Conservation (phyloP, 257 asterid species). For the Nicotiana otophora region DNA sequence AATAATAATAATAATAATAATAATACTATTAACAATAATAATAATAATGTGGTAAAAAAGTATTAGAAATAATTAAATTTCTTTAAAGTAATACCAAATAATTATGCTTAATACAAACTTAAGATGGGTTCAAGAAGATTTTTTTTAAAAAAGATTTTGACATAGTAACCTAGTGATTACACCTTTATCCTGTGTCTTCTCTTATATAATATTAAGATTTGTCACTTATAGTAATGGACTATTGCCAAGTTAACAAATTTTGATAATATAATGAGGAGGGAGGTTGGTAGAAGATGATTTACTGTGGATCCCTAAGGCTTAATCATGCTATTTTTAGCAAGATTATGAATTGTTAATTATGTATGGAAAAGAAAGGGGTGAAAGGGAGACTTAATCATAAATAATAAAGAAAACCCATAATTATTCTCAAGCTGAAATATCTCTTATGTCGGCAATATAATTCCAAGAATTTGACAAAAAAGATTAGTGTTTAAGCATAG, state of each 20-base stretch:
- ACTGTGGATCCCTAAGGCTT: conserved; percentile 20
- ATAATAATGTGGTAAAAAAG: too few species aligned
- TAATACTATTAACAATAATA: too few species aligned
- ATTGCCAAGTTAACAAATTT: not conserved
- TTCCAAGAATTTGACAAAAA: not conserved
- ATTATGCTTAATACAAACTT: too few species aligned
- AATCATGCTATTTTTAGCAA: conserved; percentile 28
- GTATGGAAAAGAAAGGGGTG: conserved; percentile 5
- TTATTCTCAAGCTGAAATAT: not conserved
- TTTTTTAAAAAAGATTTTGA: too few species aligned
- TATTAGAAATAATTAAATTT: too few species aligned
- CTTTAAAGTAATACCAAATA: too few species aligned
- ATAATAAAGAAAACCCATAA: conserved; percentile 23
- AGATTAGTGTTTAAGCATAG: not conserved
- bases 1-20: too few species aligned
- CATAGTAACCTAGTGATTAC: too few species aligned
- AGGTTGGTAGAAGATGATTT: conserved; percentile 6
- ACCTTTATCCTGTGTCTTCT: too few species aligned
- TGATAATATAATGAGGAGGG: not conserved
- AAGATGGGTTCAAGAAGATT: too few species aligned
- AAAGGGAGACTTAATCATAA: conserved; percentile 24
- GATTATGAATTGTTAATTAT: conserved; percentile 15
- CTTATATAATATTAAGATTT: not conserved
- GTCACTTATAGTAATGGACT: not conserved
- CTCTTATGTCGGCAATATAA: not conserved